Evolutionary conservation across 192 early-diverging fungal species (phyloP).

Genomic region (Gryganskiella cystojenkinii): DNA sequence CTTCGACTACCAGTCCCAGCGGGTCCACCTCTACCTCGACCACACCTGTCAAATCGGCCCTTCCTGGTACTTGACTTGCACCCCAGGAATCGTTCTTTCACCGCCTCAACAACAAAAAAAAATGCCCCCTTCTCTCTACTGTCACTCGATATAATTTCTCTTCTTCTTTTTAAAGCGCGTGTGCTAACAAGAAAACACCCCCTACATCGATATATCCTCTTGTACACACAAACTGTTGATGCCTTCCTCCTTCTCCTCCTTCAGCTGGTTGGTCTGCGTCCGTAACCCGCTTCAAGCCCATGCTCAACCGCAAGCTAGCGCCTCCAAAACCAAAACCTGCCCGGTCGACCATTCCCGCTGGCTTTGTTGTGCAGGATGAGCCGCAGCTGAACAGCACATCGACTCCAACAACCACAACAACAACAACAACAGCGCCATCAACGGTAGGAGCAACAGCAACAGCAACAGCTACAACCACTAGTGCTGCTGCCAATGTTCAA

Average conservation of each 20-base stretch:
- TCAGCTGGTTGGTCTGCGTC: slow-evolving; percentile 55
- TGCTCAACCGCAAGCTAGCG: slow-evolving; percentile 57
- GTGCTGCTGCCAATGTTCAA: slow-evolving; percentile 2
- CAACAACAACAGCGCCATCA: neutral
- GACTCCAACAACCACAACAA: slow-evolving; percentile 12
- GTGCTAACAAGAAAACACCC: slow-evolving; percentile 17
- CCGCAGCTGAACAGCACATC: slow-evolving; percentile 5
- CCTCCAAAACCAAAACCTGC: slow-evolving; percentile 62
- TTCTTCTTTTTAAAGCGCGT: neutral
- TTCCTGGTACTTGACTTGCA: slow-evolving; percentile 31
- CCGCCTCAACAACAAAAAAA: neutral
- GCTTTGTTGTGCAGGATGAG: slow-evolving; percentile 20
- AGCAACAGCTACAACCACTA: neutral
- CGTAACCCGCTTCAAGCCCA: slow-evolving; percentile 54
- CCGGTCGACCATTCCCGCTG: slow-evolving; percentile 22
- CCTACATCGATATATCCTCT: too few relatives aligned
- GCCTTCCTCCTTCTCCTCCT: neutral
- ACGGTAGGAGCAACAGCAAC: neutral
- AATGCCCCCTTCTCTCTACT: neutral
- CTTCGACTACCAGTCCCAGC: neutral
- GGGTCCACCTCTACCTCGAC: neutral
- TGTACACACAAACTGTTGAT: neutral
- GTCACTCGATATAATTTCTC: neutral
- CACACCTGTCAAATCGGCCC: slow-evolving; percentile 19
- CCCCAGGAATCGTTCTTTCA: neutral